Evolutionary conservation across 2,329 filamentous ascomycete genomes (phyloP).

Genomic region (Talaromyces sp.): DNA sequence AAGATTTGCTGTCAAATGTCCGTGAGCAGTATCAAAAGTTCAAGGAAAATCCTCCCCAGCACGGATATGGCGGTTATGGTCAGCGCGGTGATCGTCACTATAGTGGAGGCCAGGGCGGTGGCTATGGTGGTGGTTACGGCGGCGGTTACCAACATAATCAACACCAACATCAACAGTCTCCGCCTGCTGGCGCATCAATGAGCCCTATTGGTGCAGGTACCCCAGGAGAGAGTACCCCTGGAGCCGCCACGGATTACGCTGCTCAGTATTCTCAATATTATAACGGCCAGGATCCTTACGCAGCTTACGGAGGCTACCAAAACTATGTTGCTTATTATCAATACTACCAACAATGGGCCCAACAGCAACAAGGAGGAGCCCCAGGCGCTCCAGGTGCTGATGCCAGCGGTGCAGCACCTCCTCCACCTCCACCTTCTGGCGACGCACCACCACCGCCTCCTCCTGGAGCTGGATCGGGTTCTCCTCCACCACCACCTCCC

Average conservation of each 20-base stretch:
- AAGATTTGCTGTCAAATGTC: conserved; percentile 82
- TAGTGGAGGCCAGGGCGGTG: conserved; percentile 31
- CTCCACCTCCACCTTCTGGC: conserved; percentile 14
- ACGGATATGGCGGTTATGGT: conserved; percentile 58
- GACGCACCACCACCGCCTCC: conserved; percentile 53
- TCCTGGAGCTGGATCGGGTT: conserved; percentile 54
- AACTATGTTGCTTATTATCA: conserved; percentile 63
- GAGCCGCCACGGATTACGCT: conserved; percentile 62
- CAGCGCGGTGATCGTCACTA: conserved; percentile 48
- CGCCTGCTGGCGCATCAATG: conserved; percentile 41
- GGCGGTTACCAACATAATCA: conserved; percentile 33
- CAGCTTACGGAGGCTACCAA: conserved; percentile 83
- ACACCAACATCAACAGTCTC: conserved; percentile 39
- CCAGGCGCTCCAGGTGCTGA: conserved; percentile 39
- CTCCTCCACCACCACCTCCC: conserved; percentile 59
- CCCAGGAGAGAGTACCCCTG: conserved; percentile 29
- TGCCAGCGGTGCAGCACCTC: conserved; percentile 44
- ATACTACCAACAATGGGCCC: conserved; percentile 67
- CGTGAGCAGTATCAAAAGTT: conserved; percentile 86
- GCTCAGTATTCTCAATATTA: conserved; percentile 85
- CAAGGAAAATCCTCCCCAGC: conserved; percentile 73
- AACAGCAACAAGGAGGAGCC: conserved; percentile 44
- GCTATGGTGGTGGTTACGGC: conserved; percentile 9
- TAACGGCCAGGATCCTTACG: conserved; percentile 70
- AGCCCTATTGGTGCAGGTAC: conserved; percentile 44